phyloP scores from a whole-genome alignment of 345 rosid species.

The Gossypium sturtianum region DNA sequence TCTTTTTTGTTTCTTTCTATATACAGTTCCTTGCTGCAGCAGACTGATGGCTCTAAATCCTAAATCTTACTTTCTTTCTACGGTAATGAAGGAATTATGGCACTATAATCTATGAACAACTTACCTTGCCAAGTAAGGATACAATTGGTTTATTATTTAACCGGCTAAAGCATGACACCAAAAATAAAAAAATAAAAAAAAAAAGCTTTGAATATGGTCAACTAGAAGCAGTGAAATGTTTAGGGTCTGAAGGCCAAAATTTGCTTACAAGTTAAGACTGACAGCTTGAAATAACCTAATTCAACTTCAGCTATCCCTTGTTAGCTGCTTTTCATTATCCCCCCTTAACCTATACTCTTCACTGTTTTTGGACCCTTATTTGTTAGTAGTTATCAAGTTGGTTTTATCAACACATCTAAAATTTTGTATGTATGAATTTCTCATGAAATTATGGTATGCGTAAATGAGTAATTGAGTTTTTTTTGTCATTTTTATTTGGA shows the following conservation, averaged over 20 bases:
- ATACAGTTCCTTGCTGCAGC: background rate
- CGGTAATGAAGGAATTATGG: background rate
- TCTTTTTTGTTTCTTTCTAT: background rate
- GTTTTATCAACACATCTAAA: no score
- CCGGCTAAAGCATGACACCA: background rate
- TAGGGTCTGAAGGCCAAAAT: background rate
- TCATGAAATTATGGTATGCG: no score
- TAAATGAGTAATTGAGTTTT: no score
- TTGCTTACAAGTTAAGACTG: conserved; percentile 3
- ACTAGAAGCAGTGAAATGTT: background rate
- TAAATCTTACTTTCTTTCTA: background rate
- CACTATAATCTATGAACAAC: background rate
- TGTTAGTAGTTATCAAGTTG: no score
- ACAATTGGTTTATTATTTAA: background rate
- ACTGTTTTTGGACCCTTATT: background rate
- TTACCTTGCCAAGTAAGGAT: background rate
- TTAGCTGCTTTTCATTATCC: background rate
- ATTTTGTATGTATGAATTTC: no score
- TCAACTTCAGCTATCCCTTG: background rate
- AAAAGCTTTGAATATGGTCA: background rate
- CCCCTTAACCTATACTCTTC: background rate
- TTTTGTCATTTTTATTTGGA: no score
- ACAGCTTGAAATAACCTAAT: background rate
- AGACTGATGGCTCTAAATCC: background rate
- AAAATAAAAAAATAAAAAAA: background rate